A percentile compares a stretch with the other conserved stretches of the same genome.
Conservation (phyloP, 306 rosid genomes). For the Fragaria iinumae region DNA sequence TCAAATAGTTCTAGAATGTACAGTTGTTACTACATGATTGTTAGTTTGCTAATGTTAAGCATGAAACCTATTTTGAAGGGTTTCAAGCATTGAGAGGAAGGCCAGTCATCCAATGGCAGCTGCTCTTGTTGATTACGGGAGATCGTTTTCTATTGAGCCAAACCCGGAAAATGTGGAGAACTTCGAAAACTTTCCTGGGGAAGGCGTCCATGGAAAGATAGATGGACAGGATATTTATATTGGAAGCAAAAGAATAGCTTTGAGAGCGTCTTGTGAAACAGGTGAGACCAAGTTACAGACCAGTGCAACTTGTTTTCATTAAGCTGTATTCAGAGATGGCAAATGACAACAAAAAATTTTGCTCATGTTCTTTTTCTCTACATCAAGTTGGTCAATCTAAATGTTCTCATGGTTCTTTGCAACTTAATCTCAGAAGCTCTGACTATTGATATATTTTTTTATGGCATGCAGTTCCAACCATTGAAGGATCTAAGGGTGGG, state of each 20-base stretch:
- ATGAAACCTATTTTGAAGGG: slow-evolving; percentile 52
- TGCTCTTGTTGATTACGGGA: slow-evolving; percentile 75
- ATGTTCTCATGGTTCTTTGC: background rate
- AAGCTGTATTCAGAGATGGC: background rate
- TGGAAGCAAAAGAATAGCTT: slow-evolving; percentile 66
- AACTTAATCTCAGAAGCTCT: background rate
- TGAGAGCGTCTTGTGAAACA: slow-evolving; percentile 59
- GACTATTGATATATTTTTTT: slow-evolving; percentile 8
- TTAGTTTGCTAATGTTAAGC: slow-evolving; percentile 1
- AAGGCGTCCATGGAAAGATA: slow-evolving; percentile 77
- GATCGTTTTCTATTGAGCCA: slow-evolving; percentile 65
- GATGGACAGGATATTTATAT: slow-evolving; percentile 63
- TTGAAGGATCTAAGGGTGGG: slow-evolving; percentile 55
- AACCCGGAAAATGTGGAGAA: slow-evolving; percentile 71
- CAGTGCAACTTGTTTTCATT: background rate
- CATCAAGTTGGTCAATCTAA: background rate
- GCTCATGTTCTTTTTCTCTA: background rate
- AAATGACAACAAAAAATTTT: background rate
- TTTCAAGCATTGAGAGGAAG: slow-evolving; percentile 89
- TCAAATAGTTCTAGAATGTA: background rate
- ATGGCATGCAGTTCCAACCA: slow-evolving; percentile 45
- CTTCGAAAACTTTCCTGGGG: slow-evolving; percentile 83
- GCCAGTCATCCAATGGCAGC: slow-evolving; percentile 96
- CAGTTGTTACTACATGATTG: background rate
- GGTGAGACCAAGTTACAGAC: slow-evolving; percentile 40